Base-by-base conservation (phyloP, 768 basidiomycete species). In the Pleurotus citrinopileatus region DNA sequence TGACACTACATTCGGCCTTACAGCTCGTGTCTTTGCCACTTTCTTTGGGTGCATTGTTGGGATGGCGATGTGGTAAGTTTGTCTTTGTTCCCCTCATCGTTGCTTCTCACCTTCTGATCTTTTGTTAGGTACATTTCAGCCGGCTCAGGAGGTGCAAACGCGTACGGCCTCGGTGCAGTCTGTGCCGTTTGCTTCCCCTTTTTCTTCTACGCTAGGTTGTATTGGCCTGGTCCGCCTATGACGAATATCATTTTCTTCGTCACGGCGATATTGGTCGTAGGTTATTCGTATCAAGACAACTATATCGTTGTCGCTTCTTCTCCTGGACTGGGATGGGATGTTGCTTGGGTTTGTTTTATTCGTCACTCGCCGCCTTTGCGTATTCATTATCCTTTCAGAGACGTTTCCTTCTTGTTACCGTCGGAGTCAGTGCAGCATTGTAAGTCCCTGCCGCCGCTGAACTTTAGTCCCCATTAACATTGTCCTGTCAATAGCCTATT, bases 351-450 rank as follows among this genome's bases (percentile, higher is more conserved):
- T 60, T 36, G 72, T 61, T n/a, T 32, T 13, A 56, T 17, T 25
- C 44, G 40, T 8, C 22, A 44, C 17, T 8, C 34, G 22, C 23
- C 3, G 38, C 3, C 3, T n/a, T 32, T 42, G 10, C 19, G 20
- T 42, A 29, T 15, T 4, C 12, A 28, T 12, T 12, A 40, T 47
- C 7, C 58, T 36, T 22, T 13, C 59, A 88, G 87, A 74, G 73
- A 44, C 82, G 89, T 1, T 87, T 89, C 53, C 71, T 87, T 2
- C 74, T 89, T 6, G 91, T 94, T 1, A 71, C 79, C 1, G 73
- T 73, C 7, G 92, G 92, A 0, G 89, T 94, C 15, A 70, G 79
- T 3, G 86, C 86, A 12, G 92, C 92, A 2, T 91, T 89, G 90
- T 87, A 66, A 58, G 79, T 66, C 3, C 8, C 25, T 48, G 26